phyloP scores from a whole-genome alignment of 306 rosid species.

The Abrus precatorius region DNA sequence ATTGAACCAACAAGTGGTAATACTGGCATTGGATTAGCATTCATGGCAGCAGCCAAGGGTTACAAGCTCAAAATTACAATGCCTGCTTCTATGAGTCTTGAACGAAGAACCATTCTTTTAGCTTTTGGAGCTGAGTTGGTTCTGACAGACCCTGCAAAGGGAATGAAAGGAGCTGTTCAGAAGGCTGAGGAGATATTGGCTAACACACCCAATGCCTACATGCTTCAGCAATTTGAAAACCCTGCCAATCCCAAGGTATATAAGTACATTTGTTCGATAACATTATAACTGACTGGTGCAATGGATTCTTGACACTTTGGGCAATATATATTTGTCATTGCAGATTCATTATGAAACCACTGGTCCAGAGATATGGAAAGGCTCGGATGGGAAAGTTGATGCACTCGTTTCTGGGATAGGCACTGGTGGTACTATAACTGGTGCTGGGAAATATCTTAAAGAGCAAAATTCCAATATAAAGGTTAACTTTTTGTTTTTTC shows the following conservation, averaged over 20 bases:
- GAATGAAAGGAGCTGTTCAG: conserved; percentile 88
- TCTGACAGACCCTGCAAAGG: conserved; percentile 79
- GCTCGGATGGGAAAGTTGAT: conserved; percentile 71
- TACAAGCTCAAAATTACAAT: conserved; percentile 79
- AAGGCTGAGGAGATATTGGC: conserved; percentile 87
- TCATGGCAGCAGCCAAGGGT: conserved; percentile 84
- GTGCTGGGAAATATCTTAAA: conserved; percentile 82
- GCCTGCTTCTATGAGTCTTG: conserved; percentile 93
- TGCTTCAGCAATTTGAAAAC: conserved; percentile 86
- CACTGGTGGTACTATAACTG: conserved; percentile 86
- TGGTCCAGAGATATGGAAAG: conserved; percentile 91
- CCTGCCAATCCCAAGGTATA: conserved; percentile 89
- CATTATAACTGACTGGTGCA: not conserved
- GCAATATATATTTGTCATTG: conserved; percentile 21
- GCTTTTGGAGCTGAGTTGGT: conserved; percentile 88
- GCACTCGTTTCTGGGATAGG: conserved; percentile 82
- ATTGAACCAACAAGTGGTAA: conserved; percentile 86
- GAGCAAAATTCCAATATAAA: conserved; percentile 77
- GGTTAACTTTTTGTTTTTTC: conserved; percentile 50
- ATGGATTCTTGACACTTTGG: conserved; percentile 29
- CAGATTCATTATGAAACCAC: conserved; percentile 89
- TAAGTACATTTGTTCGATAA: conserved; percentile 25
- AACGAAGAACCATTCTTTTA: conserved; percentile 76
- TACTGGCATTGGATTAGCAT: conserved; percentile 85
- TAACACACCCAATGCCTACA: conserved; percentile 76